Evolutionary conservation across 768 basidiomycete genomes (phyloP), one percentile per base, ranked within the genome.

Genomic region (Candolleomyces efflorescens): DNA sequence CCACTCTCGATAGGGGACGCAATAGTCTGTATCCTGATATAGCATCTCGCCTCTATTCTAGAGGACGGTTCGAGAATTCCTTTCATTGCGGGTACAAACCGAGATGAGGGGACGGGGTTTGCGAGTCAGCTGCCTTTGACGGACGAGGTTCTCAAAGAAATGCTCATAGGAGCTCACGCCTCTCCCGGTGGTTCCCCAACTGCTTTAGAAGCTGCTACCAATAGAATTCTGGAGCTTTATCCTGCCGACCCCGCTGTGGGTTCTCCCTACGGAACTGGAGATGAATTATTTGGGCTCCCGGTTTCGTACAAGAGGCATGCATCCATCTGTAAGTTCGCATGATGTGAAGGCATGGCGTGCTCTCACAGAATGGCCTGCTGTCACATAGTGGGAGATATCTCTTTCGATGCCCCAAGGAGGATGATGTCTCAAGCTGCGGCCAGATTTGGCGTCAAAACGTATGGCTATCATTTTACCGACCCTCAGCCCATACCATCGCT

Each of bases 241-340:
- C 78, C 78, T 0, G 65, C 76, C 57, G 63, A 67, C 37, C 75
- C 79, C 18, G 65, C 75, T 11, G 56, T 69, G 24, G 80, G 80
- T 3, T 76, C 76, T 1, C 80, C 80, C 0, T 82, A 73, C 60
- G 69, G 68, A 17, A 81, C 79, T 1, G 78, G 79, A 5, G 70
- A 73, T 22, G 58, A 59, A 38, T 32, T 59, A 5, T 59, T 59
- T 49, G 58, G 53, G n/a, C 15, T 54, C 3, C 51, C 65, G n/a
- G 56, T 60, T 48, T 62, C 64, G 17, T 75, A 62, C 63, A 72
- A 75, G 56, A 70, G 72, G 4, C 62, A 59, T 27, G 63, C 75
- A 6, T 63, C 69, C 0, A 52, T 76, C 24, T 52, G 73, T 72
- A 22, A 23, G 63, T 52, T 52, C n/a, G n/a, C n/a, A n/a, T n/a